Conservation (phyloP, 1,284 basidiomycete genomes). For the Marasmius sp. region DNA sequence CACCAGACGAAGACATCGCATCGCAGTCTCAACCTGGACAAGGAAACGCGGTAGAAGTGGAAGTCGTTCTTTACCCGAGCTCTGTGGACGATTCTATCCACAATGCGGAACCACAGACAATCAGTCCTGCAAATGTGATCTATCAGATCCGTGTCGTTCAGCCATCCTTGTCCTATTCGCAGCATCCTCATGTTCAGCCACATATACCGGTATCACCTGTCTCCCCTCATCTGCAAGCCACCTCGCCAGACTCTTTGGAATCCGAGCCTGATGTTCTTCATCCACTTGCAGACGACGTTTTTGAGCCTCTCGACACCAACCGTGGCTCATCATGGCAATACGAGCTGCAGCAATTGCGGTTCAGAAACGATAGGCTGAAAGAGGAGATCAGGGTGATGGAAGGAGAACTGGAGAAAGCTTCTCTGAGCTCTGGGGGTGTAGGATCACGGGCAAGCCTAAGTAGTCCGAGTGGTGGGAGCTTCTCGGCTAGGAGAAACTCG, state of each 20-base stretch:
- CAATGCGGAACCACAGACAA: constrained; percentile 15
- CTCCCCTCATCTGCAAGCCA: constrained; percentile 1
- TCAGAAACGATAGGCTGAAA: constrained; percentile 68
- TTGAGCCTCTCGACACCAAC: constrained; percentile 69
- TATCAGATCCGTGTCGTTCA: constrained; percentile 32
- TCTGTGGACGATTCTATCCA: constrained; percentile 29
- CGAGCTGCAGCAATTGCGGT: constrained; percentile 83
- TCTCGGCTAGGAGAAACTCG: neutral
- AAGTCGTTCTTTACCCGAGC: constrained; percentile 39
- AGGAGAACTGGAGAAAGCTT: constrained; percentile 13
- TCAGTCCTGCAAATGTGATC: constrained; percentile 35
- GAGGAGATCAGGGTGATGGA: constrained; percentile 69
- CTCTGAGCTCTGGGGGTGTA: neutral
- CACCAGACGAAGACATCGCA: neutral
- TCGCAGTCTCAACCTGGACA: neutral
- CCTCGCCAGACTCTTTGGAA: constrained; percentile 3
- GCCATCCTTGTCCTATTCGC: constrained; percentile 10
- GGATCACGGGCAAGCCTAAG: no score
- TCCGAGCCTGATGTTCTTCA: constrained; percentile 24
- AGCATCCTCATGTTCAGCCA: neutral
- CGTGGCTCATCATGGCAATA: constrained; percentile 87
- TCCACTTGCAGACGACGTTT: constrained; percentile 49
- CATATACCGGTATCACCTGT: constrained; percentile 10
- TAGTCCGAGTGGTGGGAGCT: no score
- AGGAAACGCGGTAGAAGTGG: constrained; percentile 28